Conservation (phyloP, 1,284 basidiomycete genomes). For the Leccinum subrobustum region DNA sequence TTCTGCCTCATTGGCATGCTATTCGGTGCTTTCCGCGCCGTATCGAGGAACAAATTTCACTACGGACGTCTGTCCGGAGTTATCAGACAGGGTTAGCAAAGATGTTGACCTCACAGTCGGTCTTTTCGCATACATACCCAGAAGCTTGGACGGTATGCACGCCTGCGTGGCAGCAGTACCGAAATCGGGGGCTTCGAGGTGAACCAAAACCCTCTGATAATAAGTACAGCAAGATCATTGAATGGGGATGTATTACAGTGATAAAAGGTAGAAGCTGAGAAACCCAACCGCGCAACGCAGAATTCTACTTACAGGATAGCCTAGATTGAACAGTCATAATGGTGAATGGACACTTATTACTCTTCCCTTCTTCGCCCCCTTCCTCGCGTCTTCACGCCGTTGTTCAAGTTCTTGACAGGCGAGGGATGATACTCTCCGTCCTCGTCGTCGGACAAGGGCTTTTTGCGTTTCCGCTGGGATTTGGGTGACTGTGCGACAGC, state of each 20-base stretch:
- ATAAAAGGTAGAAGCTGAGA: neutral
- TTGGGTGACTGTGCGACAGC: conserved; percentile 1
- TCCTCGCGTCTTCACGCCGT: conserved; percentile 38
- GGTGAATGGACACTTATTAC: neutral
- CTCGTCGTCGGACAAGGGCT: conserved; percentile 36
- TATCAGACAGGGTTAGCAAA: too few relatives aligned
- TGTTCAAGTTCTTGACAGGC: conserved; percentile 37
- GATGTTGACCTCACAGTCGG: too few relatives aligned
- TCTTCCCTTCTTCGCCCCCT: conserved; percentile 21
- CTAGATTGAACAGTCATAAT: neutral
- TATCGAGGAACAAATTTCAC: too few relatives aligned
- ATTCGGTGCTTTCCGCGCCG: too few relatives aligned
- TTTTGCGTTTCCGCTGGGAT: conserved; percentile 36
- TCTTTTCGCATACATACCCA: conserved; percentile 23
- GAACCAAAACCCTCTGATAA: neutral
- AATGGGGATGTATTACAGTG: neutral
- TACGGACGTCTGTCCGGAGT: too few relatives aligned
- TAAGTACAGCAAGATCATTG: neutral
- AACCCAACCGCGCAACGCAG: neutral
- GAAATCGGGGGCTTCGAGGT: neutral
- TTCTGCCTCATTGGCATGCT: too few relatives aligned
- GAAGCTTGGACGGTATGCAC: neutral
- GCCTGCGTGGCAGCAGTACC: neutral
- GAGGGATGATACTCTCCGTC: conserved; percentile 50
- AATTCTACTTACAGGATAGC: neutral